Conservation (phyloP, 2,329 filamentous ascomycete genomes). For the Aspergillus nomiae region DNA sequence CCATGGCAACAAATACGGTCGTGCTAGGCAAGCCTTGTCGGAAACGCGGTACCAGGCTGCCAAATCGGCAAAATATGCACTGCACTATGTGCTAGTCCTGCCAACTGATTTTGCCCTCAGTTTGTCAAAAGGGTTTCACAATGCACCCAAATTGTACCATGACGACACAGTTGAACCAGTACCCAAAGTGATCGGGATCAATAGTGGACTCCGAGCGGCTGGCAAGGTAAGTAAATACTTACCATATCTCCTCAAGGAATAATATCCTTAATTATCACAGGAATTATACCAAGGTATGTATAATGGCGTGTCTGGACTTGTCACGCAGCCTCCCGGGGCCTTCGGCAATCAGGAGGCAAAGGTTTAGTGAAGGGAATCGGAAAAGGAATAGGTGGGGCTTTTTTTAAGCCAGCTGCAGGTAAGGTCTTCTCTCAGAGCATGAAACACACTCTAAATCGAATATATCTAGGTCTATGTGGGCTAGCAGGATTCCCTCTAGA, state of each 20-base stretch:
- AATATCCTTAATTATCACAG: no score
- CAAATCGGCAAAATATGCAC: no score
- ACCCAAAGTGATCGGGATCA: constrained; percentile 76
- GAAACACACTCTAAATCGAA: no score
- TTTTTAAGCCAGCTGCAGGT: constrained; percentile 65
- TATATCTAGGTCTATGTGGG: no score
- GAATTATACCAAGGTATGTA: constrained; percentile 75
- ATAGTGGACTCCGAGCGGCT: constrained; percentile 24
- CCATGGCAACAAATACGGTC: no score
- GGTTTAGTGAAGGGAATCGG: constrained; percentile 81
- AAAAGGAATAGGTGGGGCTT: constrained; percentile 78
- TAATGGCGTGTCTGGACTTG: constrained; percentile 77
- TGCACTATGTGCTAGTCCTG: no score
- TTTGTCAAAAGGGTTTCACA: constrained; percentile 75
- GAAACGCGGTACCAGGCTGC: no score
- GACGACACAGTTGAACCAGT: constrained; percentile 76
- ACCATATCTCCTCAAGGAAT: no score
- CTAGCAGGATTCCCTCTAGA: no score
- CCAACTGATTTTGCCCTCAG: neutral
- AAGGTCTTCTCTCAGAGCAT: no score
- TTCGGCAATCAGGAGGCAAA: constrained; percentile 62
- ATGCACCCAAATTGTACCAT: constrained; percentile 80
- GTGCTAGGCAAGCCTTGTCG: no score
- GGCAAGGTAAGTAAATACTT: no score
- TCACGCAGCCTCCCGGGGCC: constrained; percentile 73